Conservation (phyloP, 2,329 filamentous ascomycete species). For the Penicillium oxalicum region DNA sequence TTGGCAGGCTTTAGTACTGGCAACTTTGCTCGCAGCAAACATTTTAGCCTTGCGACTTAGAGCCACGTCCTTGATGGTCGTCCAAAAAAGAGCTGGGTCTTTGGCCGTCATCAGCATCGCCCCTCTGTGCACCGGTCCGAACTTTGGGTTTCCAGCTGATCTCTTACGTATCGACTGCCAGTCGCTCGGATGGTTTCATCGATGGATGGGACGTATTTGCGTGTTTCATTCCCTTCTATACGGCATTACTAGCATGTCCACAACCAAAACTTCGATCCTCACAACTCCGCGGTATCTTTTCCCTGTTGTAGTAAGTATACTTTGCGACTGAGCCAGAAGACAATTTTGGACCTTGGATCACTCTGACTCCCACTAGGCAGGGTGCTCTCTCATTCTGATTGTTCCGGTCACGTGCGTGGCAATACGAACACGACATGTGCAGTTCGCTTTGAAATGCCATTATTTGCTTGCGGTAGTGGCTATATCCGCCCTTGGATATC, state of each 20-base stretch:
- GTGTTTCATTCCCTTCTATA: no score
- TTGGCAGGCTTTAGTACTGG: background rate
- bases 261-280: background rate
- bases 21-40: background rate
- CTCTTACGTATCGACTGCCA: no score
- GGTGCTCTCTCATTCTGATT: background rate
- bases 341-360: background rate
- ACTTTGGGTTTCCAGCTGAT: no score
- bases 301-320: background rate
- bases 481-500: background rate
- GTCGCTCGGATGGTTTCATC: no score
- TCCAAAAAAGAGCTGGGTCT: no score
- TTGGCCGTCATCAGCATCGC: no score
- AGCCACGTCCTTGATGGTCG: background rate
- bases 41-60: background rate
- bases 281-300: background rate
- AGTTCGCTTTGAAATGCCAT: background rate
- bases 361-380: background rate
- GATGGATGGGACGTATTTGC: no score
- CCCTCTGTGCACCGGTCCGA: no score
- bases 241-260: no score
- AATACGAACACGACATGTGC: background rate
- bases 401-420: background rate
- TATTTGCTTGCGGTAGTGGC: background rate
- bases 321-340: no score